A percentile compares a stretch with the other conserved stretches of the same genome.
Evolutionary conservation across 345 rosid genomes (phyloP).

Genomic region (Eucalyptus tenuipes): DNA sequence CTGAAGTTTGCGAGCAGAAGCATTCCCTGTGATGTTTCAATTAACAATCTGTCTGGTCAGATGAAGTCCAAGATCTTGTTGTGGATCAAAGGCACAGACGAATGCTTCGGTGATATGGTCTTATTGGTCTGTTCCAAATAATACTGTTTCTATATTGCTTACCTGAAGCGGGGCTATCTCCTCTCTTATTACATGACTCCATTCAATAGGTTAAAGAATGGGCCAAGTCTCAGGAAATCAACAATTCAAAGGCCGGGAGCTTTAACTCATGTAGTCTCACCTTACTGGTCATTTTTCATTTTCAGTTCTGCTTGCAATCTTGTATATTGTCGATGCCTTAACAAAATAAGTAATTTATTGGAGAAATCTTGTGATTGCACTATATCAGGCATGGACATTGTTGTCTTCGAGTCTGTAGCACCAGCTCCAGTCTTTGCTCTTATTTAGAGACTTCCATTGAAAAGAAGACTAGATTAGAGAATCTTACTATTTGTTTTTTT

Average conservation of each 20-base stretch:
- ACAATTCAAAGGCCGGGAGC: conserved; percentile 51
- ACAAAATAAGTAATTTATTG: neutral
- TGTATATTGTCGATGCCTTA: neutral
- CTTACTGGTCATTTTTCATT: conserved; percentile 56
- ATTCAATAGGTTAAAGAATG: conserved; percentile 77
- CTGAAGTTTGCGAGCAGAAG: conserved; percentile 39
- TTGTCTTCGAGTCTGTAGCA: neutral
- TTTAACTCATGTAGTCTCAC: conserved; percentile 51
- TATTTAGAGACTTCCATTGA: neutral
- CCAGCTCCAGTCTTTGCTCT: neutral
- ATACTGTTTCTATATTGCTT: neutral
- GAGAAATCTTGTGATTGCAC: neutral
- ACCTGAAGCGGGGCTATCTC: neutral
- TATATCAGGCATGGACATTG: neutral
- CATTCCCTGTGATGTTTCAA: conserved; percentile 78
- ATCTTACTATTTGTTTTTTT: neutral
- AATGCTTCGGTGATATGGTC: conserved; percentile 64
- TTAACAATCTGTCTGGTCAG: conserved; percentile 61
- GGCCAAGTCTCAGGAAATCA: conserved; percentile 75
- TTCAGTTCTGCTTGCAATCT: conserved; percentile 40
- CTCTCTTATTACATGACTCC: neutral
- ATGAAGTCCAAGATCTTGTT: conserved; percentile 63
- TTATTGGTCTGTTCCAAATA: conserved; percentile 34
- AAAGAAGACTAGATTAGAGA: neutral
- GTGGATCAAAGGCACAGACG: conserved; percentile 72